Evolutionary conservation across 169 alveolate species (phyloP).

Genomic region (Eimeria acervulina): DNA sequence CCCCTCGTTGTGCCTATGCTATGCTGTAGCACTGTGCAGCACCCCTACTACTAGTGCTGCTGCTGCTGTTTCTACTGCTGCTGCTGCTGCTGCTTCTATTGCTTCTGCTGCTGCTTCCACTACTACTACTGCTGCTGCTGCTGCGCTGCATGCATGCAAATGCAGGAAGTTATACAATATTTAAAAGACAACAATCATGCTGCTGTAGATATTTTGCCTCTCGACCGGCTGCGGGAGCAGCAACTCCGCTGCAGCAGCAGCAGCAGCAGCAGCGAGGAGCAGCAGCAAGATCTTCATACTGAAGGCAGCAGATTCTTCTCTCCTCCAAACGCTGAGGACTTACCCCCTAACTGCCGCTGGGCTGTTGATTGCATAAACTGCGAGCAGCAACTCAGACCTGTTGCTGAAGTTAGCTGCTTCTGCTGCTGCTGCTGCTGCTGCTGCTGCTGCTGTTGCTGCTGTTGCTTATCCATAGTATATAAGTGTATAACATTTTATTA

Average conservation of each 20-base stretch:
- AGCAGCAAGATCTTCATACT: neutral
- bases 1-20: no score
- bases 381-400: slow-evolving; percentile 16
- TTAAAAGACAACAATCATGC: neutral
- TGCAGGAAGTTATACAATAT: slow-evolving; percentile 38
- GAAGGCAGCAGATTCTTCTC: slow-evolving; percentile 38
- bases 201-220: slow-evolving; percentile 23
- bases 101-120: no score
- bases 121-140: no score
- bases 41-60: no score
- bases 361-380: slow-evolving; percentile 63
- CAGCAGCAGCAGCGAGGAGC: neutral
- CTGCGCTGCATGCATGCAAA: neutral
- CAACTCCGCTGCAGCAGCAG: slow-evolving; percentile 34
- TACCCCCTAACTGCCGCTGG: slow-evolving; percentile 77
- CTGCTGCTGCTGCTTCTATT: no score
- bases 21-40: neutral
- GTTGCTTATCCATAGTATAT: no score
- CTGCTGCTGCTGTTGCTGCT: slow-evolving; percentile 17
- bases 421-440: slow-evolving; percentile 41
- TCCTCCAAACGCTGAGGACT: slow-evolving; percentile 23
- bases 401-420: slow-evolving; percentile 41
- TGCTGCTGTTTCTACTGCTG: no score
- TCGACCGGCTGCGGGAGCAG: slow-evolving; percentile 52
- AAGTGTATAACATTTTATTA: no score